Base-by-base conservation (phyloP, 1,284 basidiomycete species). In the Ustilago lituana region DNA sequence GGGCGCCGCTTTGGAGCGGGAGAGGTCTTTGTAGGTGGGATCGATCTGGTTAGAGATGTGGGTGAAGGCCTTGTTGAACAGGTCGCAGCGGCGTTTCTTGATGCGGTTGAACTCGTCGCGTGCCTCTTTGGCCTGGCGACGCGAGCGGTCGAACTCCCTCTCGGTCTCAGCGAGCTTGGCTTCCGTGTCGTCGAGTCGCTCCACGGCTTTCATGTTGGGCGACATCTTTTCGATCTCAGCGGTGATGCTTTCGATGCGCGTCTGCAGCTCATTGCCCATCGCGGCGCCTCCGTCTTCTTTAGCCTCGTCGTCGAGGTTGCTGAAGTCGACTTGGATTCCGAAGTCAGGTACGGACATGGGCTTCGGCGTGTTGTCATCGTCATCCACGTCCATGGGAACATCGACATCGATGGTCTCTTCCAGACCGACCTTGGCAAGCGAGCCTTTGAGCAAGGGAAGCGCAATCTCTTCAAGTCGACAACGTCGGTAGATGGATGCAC, bases 31-130 rank as follows among this genome's bases (percentile, higher is more conserved):
- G 85, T 99, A 99, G 2, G 98, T 93, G 70, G 90, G 86, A 81
- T 98, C 94, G 73, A 99, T 98, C 45, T 89, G 87, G 63, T 92
- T 91, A 7, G 93, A 92, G 62, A 99, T 98, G 81, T 99, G 94
- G 65, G 89, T 90, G 84, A 94, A 99, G 0, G 96, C 95, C 74
- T 91, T 91, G 85, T 95, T 94, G 86, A 98, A 98, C 32, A 96
- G 83, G 65, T 98, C 92, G 63, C 74, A 69, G 8, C 80, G 76
- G 24, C 62, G 60, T 81, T 89, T 89, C 84, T 91, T 95, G 64
- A 98, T 85, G 4, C 91, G 90, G 75, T 90, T 90, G 85, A 94
- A 98, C 49, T 91, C 87, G 74, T 98, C 94, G 59, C 92, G 88
- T 14, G 96, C 94, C 10, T 84, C 85, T 81, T 92, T 94, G 2